Percentiles rank a stretch among this genome's conserved stretches.
phyloP scores from a whole-genome alignment of 176 grass and related monocot species.

The Oryza meridionalis region DNA sequence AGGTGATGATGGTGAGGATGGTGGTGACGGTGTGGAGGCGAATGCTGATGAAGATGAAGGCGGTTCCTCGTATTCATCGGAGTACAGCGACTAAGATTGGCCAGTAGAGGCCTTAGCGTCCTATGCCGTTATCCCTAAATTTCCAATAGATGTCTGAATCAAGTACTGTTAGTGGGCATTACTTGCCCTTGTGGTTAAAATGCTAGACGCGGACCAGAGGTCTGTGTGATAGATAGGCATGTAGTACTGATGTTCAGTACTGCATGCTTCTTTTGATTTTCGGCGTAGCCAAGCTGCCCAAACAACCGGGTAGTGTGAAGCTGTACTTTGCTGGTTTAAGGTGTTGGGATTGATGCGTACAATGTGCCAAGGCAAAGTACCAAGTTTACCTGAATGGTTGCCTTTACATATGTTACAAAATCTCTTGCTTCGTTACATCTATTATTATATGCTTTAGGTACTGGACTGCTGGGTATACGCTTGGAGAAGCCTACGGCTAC shows the following conservation, averaged over 20 bases:
- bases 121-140: background rate
- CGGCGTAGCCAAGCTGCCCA: background rate
- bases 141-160: background rate
- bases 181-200: background rate
- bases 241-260: background rate
- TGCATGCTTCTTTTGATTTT: conserved; percentile 36
- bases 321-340: conserved; percentile 32
- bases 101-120: background rate
- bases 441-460: background rate
- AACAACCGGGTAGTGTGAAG: conserved; percentile 12
- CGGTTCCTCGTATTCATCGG: conserved; percentile 70
- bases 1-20: conserved; percentile 46
- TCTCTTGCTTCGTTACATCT: background rate
- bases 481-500: background rate
- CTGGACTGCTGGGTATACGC: background rate
- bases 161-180: background rate
- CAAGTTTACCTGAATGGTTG: conserved; percentile 33
- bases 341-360: conserved; percentile 2
- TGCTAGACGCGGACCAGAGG: background rate
- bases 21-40: conserved; percentile 34
- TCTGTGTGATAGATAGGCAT: conserved; percentile 9
- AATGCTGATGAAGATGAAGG: conserved; percentile 58
- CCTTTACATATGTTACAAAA: conserved; percentile 11
- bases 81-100: conserved; percentile 66
- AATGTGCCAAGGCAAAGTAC: conserved; percentile 27